Evolutionary conservation across 495 filamentous ascomycete genomes (phyloP), one percentile per base, ranked within the genome.

Genomic region (Extremus antarcticus): DNA sequence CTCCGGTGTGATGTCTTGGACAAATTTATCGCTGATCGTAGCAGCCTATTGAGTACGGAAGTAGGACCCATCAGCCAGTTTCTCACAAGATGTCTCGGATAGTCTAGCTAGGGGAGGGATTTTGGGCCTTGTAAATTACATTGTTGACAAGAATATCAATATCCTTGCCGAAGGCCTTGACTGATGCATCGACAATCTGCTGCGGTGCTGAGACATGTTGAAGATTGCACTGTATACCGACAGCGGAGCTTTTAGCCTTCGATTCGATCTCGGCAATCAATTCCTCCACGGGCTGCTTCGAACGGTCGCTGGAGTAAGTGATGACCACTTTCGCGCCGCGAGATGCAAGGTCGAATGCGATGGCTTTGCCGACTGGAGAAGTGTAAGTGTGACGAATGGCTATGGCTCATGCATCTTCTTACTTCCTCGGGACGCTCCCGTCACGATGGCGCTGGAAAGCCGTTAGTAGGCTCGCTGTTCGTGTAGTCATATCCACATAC

Each of bases 141-240:
- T 70, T 70, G 56, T 71, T 69, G 23, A 71, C 66, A 9, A 70
- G 51, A n/a, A 69, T 68, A 43, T 71, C 66, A 46, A 71, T 68
- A 16, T 55, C n/a, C 38, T 50, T 25, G 13, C 66, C 66, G 51
- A 70, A 74, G 8, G 64, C 60, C 23, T 57, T 9, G 24, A 55
- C 21, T 0, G 63, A 65, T 22, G 56, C 66, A 16, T 60, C 45
- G 17, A 71, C 60, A 24, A 70, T 65, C 32, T 61, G 57, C 17
- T 60, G 59, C 7, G 62, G 63, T 16, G 67, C 62, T 21, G 64
- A 54, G 23, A 65, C 40, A 25, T 64, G 19, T 39, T 68, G 59
- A 15, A 73, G 66, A 53, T 74, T 65, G 22, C 66, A 70, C 51
- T 69, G 62, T 11, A 73, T 59, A 23, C 53, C 60, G 51, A 66